phyloP scores from a whole-genome alignment of 2,329 filamentous ascomycete species.

The Ramichloridium luteum region DNA sequence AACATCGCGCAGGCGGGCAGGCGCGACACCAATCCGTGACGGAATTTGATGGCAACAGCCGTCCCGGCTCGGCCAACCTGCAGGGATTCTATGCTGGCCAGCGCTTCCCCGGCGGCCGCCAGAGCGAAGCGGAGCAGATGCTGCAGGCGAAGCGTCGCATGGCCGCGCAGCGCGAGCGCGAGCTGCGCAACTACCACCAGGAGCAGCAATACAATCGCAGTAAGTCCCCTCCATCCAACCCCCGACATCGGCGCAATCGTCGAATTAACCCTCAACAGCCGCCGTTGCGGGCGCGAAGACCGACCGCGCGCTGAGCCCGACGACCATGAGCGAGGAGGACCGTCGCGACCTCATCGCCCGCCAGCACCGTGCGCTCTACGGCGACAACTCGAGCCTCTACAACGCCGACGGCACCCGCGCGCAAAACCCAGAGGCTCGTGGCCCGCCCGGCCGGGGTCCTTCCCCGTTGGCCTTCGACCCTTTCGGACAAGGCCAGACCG shows the following conservation, averaged over 20 bases:
- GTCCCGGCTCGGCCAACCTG: conserved; percentile 63
- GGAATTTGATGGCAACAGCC: conserved; percentile 69
- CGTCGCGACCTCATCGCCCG: conserved; percentile 91
- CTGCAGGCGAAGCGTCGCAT: conserved; percentile 98
- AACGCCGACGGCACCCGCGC: conserved; percentile 59
- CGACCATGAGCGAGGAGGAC: conserved; percentile 85
- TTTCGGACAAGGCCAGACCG: conserved; percentile 42
- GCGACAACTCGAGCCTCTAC: conserved; percentile 56
- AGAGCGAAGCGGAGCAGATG: conserved; percentile 92
- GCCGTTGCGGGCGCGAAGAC: conserved; percentile 66
- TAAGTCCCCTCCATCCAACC: too few relatives aligned
- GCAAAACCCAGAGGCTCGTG: conserved; percentile 53
- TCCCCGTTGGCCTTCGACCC: conserved; percentile 74
- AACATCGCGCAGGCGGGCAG: conserved; percentile 34
- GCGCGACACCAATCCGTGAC: conserved; percentile 73
- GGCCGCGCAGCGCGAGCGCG: conserved; percentile 96
- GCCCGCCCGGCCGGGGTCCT: conserved; percentile 55
- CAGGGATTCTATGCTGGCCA: conserved; percentile 93
- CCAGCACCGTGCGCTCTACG: conserved; percentile 88
- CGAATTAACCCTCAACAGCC: conserved; percentile 33
- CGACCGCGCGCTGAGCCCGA: conserved; percentile 73
- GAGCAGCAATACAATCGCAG: conserved; percentile 99
- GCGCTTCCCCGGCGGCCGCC: conserved; percentile 74
- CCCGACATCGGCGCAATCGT: neutral
- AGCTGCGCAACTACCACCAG: conserved; percentile 98